Base-by-base conservation (phyloP, 495 filamentous ascomycete species). In the Hamigera avellanea region DNA sequence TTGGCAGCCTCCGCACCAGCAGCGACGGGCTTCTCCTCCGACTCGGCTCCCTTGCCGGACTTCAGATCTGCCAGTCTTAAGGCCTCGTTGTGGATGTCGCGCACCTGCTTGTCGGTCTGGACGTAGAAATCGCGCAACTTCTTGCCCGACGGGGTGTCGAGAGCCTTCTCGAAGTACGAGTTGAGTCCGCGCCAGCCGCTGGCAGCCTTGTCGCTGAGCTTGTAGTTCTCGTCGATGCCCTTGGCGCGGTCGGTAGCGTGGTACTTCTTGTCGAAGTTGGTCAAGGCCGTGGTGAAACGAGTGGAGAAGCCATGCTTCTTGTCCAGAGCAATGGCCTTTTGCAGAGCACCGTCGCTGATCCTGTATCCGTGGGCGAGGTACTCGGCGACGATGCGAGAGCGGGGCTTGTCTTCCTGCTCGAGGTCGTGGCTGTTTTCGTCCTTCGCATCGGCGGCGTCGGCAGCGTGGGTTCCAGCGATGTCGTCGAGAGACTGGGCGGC, bases 341-440 rank as follows among this genome's bases (percentile, higher is more conserved):
- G 76, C 33, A 95, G 72, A 3, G 82, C 82, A n/a, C 65, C 67
- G 56, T 98, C 91, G 36, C 82, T 83, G 46, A 98, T 63, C 14
- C 73, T 69, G 59, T 98, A 98, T 44, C 91, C 91, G 48, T 95
- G 83, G 3, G 88, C 88, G 18, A 98, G 78, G 56, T 95, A 93
- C 65, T 98, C 91, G 42, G 91, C 91, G 17, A 95, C 44, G 50
- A 98, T 93, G 49, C 93, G 87, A 14, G 80, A 73, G 50, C 84
- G 79, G 0, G 91, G 91, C 68, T 96, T 96, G 61, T 95, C 86
- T 53, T 98, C 91, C 52, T 96, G 91, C 2, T 77, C 73, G 50
- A 95, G 69, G 39, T 87, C 72, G 43, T 81, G 70, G 33, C 64
- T 49, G 33, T 65, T 48, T 14, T 68, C 70, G 42, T 80, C 73